These are phyloP conservation scores for Lactarius sp. DNA, from an alignment of 768 basidiomycete species.

Conservation along the genomic window DNA sequence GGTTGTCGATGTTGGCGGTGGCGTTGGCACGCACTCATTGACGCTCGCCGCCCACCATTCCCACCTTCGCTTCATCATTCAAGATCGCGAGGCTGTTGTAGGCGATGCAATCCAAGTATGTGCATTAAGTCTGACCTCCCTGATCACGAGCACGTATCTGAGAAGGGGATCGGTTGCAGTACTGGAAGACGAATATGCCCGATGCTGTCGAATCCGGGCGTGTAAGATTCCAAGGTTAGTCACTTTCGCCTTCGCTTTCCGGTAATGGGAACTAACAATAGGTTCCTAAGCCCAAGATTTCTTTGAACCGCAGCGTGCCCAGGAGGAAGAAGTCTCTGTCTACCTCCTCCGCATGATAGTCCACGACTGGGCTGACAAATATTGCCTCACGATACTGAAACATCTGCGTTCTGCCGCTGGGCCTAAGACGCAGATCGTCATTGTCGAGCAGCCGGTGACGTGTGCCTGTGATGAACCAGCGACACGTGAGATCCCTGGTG, in stretches of 20 bases:
- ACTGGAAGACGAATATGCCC: conserved; percentile 29
- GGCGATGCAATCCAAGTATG: conserved; percentile 26
- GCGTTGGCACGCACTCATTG: conserved; percentile 30
- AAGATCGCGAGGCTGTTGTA: conserved; percentile 32
- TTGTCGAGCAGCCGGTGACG: conserved; percentile 29
- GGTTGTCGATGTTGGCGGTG: conserved; percentile 36
- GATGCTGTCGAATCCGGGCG: conserved; percentile 26
- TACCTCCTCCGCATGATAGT: conserved; percentile 30
- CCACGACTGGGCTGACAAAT: conserved; percentile 36
- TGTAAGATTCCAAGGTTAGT: conserved; percentile 28
- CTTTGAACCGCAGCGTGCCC: conserved; percentile 29
- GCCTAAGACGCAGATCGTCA: conserved; percentile 29
- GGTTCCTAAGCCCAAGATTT: conserved; percentile 24
- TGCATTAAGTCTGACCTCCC: background rate
- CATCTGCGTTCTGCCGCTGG: conserved; percentile 27
- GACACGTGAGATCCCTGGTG: conserved; percentile 19
- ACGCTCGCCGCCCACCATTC: conserved; percentile 27
- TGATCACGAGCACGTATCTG: background rate
- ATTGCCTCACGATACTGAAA: conserved; percentile 29
- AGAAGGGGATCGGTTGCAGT: background rate
- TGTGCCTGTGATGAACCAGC: conserved; percentile 27
- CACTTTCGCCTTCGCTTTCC: background rate
- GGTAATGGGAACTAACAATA: background rate
- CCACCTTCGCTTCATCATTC: conserved; percentile 31
- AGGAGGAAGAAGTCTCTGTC: conserved; percentile 30